These are phyloP conservation scores for Serendipita sp. DNA, from an alignment of 768 basidiomycete species.

Conservation along the genomic window DNA sequence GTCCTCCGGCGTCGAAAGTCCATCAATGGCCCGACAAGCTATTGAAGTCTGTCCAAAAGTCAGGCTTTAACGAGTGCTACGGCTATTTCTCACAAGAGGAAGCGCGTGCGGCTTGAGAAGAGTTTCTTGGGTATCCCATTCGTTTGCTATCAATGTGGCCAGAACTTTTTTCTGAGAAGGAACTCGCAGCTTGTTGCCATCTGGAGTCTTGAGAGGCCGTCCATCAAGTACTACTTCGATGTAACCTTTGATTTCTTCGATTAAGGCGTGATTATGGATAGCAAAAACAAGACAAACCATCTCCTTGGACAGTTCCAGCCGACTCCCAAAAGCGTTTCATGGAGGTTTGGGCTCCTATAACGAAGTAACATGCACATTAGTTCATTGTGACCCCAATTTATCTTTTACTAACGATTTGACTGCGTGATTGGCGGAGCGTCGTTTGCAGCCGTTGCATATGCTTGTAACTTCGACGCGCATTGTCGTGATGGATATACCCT, in stretches of 20 bases:
- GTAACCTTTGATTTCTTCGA: constrained; percentile 18
- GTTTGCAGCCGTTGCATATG: neutral
- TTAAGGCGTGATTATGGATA: neutral
- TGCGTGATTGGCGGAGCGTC: constrained; percentile 7
- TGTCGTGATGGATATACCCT: too few relatives aligned
- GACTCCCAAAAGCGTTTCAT: constrained; percentile 89
- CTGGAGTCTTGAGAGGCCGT: constrained; percentile 75
- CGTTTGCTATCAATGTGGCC: constrained; percentile 76
- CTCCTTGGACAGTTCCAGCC: constrained; percentile 48
- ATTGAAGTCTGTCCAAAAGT: constrained; percentile 57
- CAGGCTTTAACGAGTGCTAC: constrained; percentile 11
- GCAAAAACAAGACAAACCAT: neutral
- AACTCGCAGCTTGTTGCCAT: constrained; percentile 56
- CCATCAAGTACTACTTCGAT: constrained; percentile 62
- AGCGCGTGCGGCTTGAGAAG: constrained; percentile 79
- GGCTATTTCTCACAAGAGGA: constrained; percentile 49
- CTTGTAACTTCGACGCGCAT: neutral
- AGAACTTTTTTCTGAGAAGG: constrained; percentile 54
- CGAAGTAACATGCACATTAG: neutral
- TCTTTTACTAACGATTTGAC: constrained; percentile 7
- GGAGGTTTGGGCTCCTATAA: constrained; percentile 66
- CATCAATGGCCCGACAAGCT: constrained; percentile 78
- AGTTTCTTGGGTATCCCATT: constrained; percentile 89
- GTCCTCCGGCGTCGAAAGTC: constrained; percentile 39
- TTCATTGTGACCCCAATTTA: neutral